These are phyloP conservation scores for Triticum turgidum DNA, from an alignment of 176 grass and related monocot species.

Conservation along the genomic window DNA sequence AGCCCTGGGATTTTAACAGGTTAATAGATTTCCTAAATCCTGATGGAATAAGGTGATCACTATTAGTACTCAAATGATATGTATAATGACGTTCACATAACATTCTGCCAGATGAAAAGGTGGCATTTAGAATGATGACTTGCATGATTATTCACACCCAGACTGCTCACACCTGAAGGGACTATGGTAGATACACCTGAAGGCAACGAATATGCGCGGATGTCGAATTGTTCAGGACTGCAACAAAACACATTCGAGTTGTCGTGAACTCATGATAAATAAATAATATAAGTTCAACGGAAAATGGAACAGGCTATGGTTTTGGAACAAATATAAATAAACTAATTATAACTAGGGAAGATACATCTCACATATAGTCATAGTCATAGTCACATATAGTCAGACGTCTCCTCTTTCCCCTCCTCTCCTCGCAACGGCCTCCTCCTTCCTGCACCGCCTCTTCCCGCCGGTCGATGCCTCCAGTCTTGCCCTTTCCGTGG, in stretches of 20 bases:
- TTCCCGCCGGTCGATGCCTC: too few species aligned
- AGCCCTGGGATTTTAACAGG: neutral
- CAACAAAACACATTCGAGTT: neutral
- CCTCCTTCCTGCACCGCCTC: too few species aligned
- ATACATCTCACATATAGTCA: too few species aligned
- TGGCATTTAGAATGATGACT: neutral
- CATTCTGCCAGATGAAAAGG: too few species aligned
- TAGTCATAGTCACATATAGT: too few species aligned
- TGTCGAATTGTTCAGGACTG: conserved; percentile 1
- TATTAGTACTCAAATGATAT: neutral
- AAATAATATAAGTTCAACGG: neutral
- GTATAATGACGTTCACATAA: neutral
- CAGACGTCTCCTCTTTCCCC: too few species aligned
- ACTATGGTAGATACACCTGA: neutral
- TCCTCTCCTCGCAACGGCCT: too few species aligned
- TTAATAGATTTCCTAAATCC: neutral
- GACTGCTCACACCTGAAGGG: conserved; percentile 23
- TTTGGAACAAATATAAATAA: too few species aligned
- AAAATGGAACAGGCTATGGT: too few species aligned
- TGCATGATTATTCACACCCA: conserved; percentile 2
- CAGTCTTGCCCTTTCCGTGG: too few species aligned
- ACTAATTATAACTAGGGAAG: too few species aligned
- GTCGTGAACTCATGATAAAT: neutral
- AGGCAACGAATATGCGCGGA: conserved; percentile 1
- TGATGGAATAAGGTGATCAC: neutral